Evolutionary conservation across 768 basidiomycete genomes (phyloP), one percentile per base, ranked within the genome.

Genomic region (Antrodiella citrinella): DNA sequence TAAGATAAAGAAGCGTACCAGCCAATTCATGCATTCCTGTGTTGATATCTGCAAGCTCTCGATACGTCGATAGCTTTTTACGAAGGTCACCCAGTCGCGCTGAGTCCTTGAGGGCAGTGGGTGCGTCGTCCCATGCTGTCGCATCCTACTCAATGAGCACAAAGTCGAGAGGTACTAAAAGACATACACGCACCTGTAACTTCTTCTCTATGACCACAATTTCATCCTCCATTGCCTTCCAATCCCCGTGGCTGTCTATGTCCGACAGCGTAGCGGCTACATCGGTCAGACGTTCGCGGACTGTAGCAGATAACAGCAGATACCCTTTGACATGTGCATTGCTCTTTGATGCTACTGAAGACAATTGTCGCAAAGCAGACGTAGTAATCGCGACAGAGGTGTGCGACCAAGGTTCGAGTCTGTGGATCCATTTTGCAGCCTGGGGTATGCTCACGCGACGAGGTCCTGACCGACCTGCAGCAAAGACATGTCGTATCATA

Each of bases 51-150:
- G 43, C 12, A 5, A 54, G 24, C 20, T 21, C 30, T 10, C 45
- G 12, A 18, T 51, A 49, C 4, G 50, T 53, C 1, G 50, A 46
- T 3, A 58, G 35, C 25, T 51, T 51, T 35, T 49, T 48, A 26
- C 55, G 51, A 26, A 58, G 24, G n/a, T 50, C 49, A 0, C 44
- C 43, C 4, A 55, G 46, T 12, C 51, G 49, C 13, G 54, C 26
- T 35, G 54, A 54, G 12, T 40, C 42, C 26, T 48, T 49, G 7
- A 53, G 24, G 9, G 54, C 52, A 35, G 15, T 7, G 7, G 30
- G 30, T 35, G 15, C 30, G 30, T 35, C 30, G 7, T 35, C 30
- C 30, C 30, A 35, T 35, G 15, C 30, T 35, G 30, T 15, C 15
- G 7, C 30, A 15, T 35, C 7, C 30, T 35, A 15, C 30, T 35